phyloP scores from a whole-genome alignment of 305 asterid species.

The Fraxinus baroniana region DNA sequence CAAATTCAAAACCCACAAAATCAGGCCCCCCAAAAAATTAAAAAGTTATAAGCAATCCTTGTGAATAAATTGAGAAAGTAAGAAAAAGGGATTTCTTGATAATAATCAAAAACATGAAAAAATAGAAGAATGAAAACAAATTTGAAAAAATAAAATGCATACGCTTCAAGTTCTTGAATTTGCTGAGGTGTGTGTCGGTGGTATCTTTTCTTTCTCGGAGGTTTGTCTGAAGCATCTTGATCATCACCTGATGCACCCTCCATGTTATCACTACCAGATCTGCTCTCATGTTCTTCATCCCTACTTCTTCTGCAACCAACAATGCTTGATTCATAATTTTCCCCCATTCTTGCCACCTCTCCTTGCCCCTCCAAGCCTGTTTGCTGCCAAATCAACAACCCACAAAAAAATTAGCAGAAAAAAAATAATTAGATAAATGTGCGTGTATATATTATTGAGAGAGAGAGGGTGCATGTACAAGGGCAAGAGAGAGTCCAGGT shows the following conservation, averaged over 20 bases:
- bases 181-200: conserved; percentile 99
- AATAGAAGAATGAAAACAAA: neutral
- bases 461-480: conserved; percentile 32
- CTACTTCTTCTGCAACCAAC: conserved; percentile 63
- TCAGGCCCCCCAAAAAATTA: neutral
- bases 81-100: neutral
- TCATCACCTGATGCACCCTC: conserved; percentile 84
- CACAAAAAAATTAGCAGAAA: neutral
- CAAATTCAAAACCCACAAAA: neutral
- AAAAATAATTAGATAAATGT: neutral
- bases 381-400: conserved; percentile 42
- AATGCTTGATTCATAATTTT: conserved; percentile 34
- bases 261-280: conserved; percentile 87
- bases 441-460: neutral
- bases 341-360: conserved; percentile 49
- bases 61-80: neutral
- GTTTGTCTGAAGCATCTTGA: conserved; percentile 64
- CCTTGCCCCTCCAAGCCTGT: conserved; percentile 77
- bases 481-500: conserved; percentile 38
- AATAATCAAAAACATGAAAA: neutral
- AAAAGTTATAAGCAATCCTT: neutral
- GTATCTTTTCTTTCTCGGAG: conserved; percentile 78
- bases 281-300: conserved; percentile 83
- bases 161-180: conserved; percentile 96
- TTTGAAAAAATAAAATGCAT: neutral